Evolutionary conservation across 2,329 filamentous ascomycete species (phyloP).

Genomic region (Paraconiothyrium brasiliense): DNA sequence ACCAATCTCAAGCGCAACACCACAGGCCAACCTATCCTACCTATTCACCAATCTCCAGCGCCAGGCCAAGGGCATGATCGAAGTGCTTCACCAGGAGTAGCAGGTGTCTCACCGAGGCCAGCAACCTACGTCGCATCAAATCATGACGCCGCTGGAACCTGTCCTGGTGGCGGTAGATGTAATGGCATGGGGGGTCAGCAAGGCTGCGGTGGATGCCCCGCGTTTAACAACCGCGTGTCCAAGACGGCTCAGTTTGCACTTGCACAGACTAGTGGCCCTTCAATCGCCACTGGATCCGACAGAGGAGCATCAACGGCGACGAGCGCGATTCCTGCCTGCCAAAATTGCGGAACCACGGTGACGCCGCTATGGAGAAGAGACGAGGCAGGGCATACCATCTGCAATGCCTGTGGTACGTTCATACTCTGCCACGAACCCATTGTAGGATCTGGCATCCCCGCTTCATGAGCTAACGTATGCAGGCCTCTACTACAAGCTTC

Average conservation of each 20-base stretch:
- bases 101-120: constrained; percentile 51
- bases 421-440: constrained; percentile 9
- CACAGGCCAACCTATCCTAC: constrained; percentile 41
- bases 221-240: constrained; percentile 95
- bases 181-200: constrained; percentile 96
- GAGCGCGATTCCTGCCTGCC: constrained; percentile 84
- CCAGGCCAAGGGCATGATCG: constrained; percentile 49
- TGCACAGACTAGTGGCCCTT: constrained; percentile 51
- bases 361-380: constrained; percentile 96
- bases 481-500: constrained; percentile 97
- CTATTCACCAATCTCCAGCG: constrained; percentile 52
- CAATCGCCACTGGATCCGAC: constrained; percentile 25
- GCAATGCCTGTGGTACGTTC: constrained; percentile 92
- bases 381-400: constrained; percentile 94
- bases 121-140: constrained; percentile 82
- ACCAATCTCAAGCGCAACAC: constrained; percentile 86
- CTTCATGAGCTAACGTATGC: constrained; percentile 24
- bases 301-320: constrained; percentile 38
- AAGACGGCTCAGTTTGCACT: constrained; percentile 80
- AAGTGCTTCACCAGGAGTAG: constrained; percentile 51
- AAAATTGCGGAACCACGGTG: constrained; percentile 96
- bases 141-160: constrained; percentile 81
- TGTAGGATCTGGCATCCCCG: neutral
- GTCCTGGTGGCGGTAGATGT: constrained; percentile 91
- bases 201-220: constrained; percentile 93